Evolutionary conservation across 2,329 filamentous ascomycete genomes (phyloP), one percentile per base, ranked within the genome.

Genomic region (Geosmithia morbida): DNA sequence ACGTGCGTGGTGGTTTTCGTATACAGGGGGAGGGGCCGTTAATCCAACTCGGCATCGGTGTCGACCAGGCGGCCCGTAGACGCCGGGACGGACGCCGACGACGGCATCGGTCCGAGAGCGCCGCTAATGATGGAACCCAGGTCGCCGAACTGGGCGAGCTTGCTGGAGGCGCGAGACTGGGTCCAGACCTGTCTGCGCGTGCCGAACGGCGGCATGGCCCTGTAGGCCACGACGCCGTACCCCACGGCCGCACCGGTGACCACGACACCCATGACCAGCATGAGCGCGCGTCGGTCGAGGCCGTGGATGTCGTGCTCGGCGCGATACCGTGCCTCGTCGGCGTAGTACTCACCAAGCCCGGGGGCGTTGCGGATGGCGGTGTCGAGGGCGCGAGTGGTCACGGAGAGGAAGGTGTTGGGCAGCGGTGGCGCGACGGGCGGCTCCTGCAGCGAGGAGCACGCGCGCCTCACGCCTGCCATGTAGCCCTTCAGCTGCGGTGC

Each of bases 71-170:
- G 58, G 18, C 60, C 57, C 33, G 33, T 37, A 16, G 33, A 37
- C 22, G 22, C 22, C 22, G 22, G 22, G 29, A 30, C 11, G 42
- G 55, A 48, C 18, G 47, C 48, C 18, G 53, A 49, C 2, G 51
- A 49, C 29, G 54, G 50, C 45, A 53, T 55, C 2, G 56, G 53
- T 26, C 62, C 61, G 17, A 66, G 49, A 5, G 58, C 61, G 42
- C 57, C 61, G 14, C 56, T 55, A 29, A 75, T 52, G 58, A 75
- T 67, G 1, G 65, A 61, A 1, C 72, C 70, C 16, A 72, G 58
- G 19, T 70, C 67, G 3, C 71, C 72, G 51, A 72, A 71, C 48
- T 64, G 62, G 45, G 63, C 60, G 33, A 75, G 51, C 45, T 57
- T 59, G 33, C 33, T 11, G 33, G 11, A 11, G 2, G 59, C 56